These are phyloP conservation scores for Sanghuangporus weigelae DNA, from an alignment of 1,284 basidiomycete genomes.

Conservation along the genomic window DNA sequence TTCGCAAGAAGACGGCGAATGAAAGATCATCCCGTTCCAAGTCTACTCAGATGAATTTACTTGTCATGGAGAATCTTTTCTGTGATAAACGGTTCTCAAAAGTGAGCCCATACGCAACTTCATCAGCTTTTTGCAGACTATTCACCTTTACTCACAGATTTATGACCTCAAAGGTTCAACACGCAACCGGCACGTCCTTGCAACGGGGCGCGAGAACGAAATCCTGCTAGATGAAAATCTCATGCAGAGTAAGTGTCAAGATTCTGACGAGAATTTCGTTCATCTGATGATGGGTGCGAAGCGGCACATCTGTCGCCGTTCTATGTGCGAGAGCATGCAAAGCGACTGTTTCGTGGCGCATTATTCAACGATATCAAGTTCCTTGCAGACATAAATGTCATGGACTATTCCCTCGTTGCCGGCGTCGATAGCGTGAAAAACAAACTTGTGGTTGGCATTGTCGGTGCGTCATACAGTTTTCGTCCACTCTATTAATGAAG, in stretches of 20 bases:
- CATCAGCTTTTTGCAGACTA: background rate
- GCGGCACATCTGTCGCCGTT: constrained; percentile 75
- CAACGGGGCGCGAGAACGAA: constrained; percentile 88
- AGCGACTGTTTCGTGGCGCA: constrained; percentile 86
- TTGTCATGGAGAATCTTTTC: constrained; percentile 98
- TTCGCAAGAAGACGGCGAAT: constrained; percentile 81
- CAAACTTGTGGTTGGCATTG: constrained; percentile 93
- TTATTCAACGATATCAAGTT: constrained; percentile 95
- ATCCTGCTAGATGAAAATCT: constrained; percentile 92
- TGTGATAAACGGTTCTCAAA: constrained; percentile 87
- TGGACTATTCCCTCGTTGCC: constrained; percentile 98
- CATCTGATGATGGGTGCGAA: constrained; percentile 28
- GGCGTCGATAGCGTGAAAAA: constrained; percentile 84
- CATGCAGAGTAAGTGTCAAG: constrained; percentile 57
- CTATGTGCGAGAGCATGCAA: constrained; percentile 93
- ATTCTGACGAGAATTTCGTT: background rate
- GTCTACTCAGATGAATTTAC: constrained; percentile 87
- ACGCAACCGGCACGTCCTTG: constrained; percentile 86
- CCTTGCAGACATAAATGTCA: constrained; percentile 92
- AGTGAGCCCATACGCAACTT: constrained; percentile 35
- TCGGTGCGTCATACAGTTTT: constrained; percentile 52
- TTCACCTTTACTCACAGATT: constrained; percentile 46
- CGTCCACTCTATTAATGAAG: constrained; percentile 9
- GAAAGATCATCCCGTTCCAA: constrained; percentile 65
- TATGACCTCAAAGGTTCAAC: constrained; percentile 95